These are phyloP conservation scores for Calonectria hawksworthii DNA, from an alignment of 2,329 filamentous ascomycete species.

Conservation along the genomic window DNA sequence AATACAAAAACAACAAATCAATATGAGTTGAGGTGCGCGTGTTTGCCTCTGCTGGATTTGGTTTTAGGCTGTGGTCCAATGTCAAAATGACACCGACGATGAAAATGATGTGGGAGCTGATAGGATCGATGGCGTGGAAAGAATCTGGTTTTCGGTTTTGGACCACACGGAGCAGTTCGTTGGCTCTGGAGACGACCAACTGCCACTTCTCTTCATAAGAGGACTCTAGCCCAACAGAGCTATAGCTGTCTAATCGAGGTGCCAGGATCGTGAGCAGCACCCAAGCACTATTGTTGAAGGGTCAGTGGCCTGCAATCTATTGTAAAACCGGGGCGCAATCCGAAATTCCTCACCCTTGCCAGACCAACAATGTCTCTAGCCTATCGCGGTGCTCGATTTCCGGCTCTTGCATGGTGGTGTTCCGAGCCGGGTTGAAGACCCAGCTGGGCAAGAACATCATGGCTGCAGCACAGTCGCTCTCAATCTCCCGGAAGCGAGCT, in stretches of 20 bases:
- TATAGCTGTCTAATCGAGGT: neutral
- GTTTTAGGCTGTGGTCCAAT: neutral
- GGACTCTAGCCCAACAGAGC: too few relatives aligned
- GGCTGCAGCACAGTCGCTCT: neutral
- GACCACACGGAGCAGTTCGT: neutral
- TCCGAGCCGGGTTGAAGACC: neutral
- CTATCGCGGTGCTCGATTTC: neutral
- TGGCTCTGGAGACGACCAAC: neutral
- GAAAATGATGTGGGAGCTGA: neutral
- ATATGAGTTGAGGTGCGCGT: neutral
- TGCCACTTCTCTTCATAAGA: neutral
- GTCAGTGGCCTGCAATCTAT: neutral
- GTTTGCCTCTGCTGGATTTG: too few relatives aligned
- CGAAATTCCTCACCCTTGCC: neutral
- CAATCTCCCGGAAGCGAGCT: neutral
- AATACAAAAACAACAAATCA: neutral
- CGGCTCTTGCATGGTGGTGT: neutral
- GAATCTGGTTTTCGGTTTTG: neutral
- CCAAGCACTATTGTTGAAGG: neutral
- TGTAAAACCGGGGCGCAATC: neutral
- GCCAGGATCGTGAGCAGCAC: neutral
- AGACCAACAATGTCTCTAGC: neutral
- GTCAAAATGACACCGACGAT: neutral
- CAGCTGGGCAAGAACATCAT: constrained; percentile 2
- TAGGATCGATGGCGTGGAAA: neutral